These are phyloP conservation scores for Aspergillus wentii DNA, from an alignment of 495 filamentous ascomycete genomes.

Conservation along the genomic window DNA sequence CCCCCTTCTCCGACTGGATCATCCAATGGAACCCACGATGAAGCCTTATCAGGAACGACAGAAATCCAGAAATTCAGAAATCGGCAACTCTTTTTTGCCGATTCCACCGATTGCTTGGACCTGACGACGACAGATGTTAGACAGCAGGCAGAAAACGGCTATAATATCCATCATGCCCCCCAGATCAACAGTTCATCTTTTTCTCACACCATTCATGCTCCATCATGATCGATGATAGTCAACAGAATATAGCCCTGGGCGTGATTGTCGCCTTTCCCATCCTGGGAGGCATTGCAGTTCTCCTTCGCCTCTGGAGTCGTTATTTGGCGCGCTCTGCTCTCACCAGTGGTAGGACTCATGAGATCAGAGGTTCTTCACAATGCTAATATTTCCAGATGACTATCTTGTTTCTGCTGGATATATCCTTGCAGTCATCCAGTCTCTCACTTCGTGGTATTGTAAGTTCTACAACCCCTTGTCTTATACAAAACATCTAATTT, in stretches of 20 bases:
- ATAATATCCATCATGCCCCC: background rate
- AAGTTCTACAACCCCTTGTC: constrained; percentile 1
- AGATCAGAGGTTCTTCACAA: constrained; percentile 24
- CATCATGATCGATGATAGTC: constrained; percentile 17
- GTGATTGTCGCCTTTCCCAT: constrained; percentile 44
- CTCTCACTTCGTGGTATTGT: constrained; percentile 29
- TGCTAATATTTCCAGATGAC: constrained; percentile 18
- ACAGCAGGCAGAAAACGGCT: background rate
- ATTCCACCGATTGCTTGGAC: no score
- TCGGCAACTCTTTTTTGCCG: no score
- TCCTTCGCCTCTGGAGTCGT: constrained; percentile 38
- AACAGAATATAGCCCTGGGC: constrained; percentile 38
- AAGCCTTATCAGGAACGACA: no score
- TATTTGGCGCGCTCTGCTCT: constrained; percentile 29
- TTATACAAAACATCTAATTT: background rate
- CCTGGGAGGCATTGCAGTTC: constrained; percentile 37
- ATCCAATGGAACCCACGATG: no score
- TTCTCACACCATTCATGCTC: background rate
- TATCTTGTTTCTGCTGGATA: constrained; percentile 18
- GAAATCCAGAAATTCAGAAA: no score
- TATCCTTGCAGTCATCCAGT: constrained; percentile 19
- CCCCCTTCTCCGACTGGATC: no score
- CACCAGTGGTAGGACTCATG: constrained; percentile 20
- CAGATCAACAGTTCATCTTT: no score
- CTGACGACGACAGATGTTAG: no score